These are phyloP conservation scores for Mycena rosella DNA, from an alignment of 768 basidiomycete species.

Conservation along the genomic window DNA sequence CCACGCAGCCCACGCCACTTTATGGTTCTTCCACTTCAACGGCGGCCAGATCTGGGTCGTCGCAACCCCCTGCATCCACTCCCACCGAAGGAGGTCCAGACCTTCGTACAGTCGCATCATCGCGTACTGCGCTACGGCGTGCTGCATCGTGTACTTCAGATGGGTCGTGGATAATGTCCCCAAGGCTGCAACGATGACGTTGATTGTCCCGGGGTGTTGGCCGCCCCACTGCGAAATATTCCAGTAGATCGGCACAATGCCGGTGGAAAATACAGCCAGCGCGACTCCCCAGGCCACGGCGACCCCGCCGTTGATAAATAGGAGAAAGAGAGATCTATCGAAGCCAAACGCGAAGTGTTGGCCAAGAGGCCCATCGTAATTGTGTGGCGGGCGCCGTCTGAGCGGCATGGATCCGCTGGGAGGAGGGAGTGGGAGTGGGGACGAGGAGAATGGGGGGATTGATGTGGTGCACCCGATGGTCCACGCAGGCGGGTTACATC, in stretches of 20 bases:
- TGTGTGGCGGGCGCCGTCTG: too few species aligned
- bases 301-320: slow-evolving; percentile 17
- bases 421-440: too few species aligned
- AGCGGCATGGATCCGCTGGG: too few species aligned
- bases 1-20: slow-evolving; percentile 12
- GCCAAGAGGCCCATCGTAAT: too few species aligned
- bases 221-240: slow-evolving; percentile 12
- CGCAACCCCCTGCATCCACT: slow-evolving; percentile 13
- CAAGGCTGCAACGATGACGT: slow-evolving; percentile 13
- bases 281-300: slow-evolving; percentile 16
- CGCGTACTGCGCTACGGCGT: slow-evolving; percentile 5
- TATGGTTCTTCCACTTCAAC: not conserved
- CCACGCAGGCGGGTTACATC: too few species aligned
- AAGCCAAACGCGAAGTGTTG: slow-evolving; percentile 8
- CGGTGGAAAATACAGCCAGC: slow-evolving; percentile 5
- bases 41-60: slow-evolving; percentile 4
- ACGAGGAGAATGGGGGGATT: too few species aligned
- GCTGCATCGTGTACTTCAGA: slow-evolving; percentile 16
- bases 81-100: slow-evolving; percentile 11
- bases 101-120: not conserved
- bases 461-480: too few species aligned
- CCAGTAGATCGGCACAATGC: slow-evolving; percentile 7
- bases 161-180: slow-evolving; percentile 21
- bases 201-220: slow-evolving; percentile 8
- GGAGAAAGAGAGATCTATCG: slow-evolving; percentile 11